Percentiles rank a stretch among this genome's conserved stretches.
Conservation (phyloP, 176 grass and related monocot species). For the Carex kokanica region DNA sequence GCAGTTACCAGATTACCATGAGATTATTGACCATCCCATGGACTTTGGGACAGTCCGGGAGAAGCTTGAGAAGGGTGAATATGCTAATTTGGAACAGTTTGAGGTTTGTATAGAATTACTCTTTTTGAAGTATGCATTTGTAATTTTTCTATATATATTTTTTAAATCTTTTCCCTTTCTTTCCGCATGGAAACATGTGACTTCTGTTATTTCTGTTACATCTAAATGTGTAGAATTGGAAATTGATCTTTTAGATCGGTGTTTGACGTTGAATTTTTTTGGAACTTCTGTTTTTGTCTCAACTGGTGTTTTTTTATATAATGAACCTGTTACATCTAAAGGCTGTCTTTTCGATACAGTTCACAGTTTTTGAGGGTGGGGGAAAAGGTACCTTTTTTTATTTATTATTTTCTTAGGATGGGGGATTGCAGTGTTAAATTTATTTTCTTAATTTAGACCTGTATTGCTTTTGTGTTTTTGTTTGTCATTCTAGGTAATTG, state of each 20-base stretch:
- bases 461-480: background rate
- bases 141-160: background rate
- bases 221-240: background rate
- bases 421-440: background rate
- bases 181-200: background rate
- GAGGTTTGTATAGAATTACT: conserved; percentile 48
- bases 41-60: conserved; percentile 81
- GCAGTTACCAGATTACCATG: conserved; percentile 93
- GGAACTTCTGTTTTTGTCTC: conserved; percentile 6
- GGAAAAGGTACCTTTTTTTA: background rate
- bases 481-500: background rate
- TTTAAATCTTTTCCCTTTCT: conserved; percentile 9
- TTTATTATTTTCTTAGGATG: background rate
- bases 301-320: background rate
- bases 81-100: conserved; percentile 82
- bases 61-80: conserved; percentile 61
- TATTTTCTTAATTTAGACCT: background rate
- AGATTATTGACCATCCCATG: conserved; percentile 93
- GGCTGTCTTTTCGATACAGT: too few species aligned
- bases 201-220: background rate
- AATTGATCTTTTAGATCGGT: background rate
- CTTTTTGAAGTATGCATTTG: background rate
- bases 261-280: background rate
- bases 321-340: background rate
- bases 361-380: background rate